Percentiles rank a stretch among this genome's conserved stretches.
Evolutionary conservation across 225 moss, liverwort and hornwort genomes (phyloP).

Genomic region (Sphagnum contortum): DNA sequence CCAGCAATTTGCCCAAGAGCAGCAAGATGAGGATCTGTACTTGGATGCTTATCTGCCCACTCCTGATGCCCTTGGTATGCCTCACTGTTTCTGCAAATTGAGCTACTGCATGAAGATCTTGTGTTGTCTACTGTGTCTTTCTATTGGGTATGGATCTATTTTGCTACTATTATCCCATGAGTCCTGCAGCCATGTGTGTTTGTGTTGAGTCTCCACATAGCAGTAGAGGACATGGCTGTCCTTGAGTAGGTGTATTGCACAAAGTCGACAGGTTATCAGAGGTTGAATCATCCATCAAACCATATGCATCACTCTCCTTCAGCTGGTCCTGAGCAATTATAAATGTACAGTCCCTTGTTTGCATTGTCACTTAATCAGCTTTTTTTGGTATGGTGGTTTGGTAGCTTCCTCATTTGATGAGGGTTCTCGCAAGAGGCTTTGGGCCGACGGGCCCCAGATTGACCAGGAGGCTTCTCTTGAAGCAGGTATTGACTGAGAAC

Average conservation of each 20-base stretch:
- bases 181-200: neutral
- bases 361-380: conserved; percentile 3
- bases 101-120: neutral
- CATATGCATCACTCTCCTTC: too few species aligned
- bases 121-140: neutral
- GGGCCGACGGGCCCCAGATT: conserved; percentile 15
- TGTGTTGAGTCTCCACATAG: neutral
- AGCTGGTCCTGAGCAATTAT: neutral
- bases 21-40: conserved; percentile 29
- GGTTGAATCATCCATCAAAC: too few species aligned
- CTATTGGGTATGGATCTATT: too few species aligned
- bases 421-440: conserved; percentile 33
- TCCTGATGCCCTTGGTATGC: conserved; percentile 18
- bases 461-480: conserved; percentile 14
- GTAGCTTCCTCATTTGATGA: conserved; percentile 12
- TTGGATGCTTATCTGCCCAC: conserved; percentile 19
- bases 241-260: too few species aligned
- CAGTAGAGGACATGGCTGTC: neutral
- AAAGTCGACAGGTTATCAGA: too few species aligned
- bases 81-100: too few species aligned
- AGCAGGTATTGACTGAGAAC: conserved; percentile 14
- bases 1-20: conserved; percentile 35
- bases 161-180: too few species aligned
- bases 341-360: conserved; percentile 1
- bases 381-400: neutral